Evolutionary conservation across 2,329 filamentous ascomycete genomes (phyloP).

Genomic region (Hypoxylon sp.): DNA sequence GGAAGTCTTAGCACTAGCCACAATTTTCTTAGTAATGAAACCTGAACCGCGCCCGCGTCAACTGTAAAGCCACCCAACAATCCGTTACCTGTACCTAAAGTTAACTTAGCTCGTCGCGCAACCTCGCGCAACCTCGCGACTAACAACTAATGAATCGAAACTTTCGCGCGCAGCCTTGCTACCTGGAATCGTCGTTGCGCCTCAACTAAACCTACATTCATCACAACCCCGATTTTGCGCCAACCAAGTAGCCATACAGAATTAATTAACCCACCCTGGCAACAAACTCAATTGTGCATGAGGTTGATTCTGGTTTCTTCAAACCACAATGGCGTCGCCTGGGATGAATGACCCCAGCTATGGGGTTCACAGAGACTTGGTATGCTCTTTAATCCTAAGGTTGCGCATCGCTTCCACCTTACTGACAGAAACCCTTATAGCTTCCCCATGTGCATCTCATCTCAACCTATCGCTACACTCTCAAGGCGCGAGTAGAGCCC

Average conservation of each 20-base stretch:
- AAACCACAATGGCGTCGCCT: conserved; percentile 41
- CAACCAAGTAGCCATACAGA: too few relatives aligned
- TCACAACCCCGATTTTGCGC: conserved; percentile 5
- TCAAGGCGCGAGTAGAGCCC: conserved; percentile 73
- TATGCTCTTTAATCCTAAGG: conserved; percentile 37
- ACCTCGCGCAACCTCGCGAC: too few relatives aligned
- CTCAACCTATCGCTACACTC: conserved; percentile 82
- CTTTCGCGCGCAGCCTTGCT: conserved; percentile 30
- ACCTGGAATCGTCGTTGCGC: conserved; percentile 19
- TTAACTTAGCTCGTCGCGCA: conserved; percentile 33
- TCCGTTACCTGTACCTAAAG: too few relatives aligned
- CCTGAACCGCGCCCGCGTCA: too few relatives aligned
- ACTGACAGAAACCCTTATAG: conserved; percentile 46
- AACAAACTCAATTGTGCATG: conserved; percentile 19
- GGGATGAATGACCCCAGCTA: conserved; percentile 57
- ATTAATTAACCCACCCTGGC: too few relatives aligned
- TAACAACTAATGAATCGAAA: conserved; percentile 24
- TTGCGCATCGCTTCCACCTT: conserved; percentile 6
- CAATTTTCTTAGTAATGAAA: conserved; percentile 3
- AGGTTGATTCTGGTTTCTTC: conserved; percentile 14
- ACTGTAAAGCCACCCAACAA: too few relatives aligned
- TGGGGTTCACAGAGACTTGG: conserved; percentile 55
- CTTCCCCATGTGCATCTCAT: conserved; percentile 90
- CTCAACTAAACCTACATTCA: conserved; percentile 3
- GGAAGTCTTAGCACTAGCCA: conserved; percentile 4